Evolutionary conservation across 805 yeast genomes (phyloP).

Genomic region (Myxozyma neotropica): DNA sequence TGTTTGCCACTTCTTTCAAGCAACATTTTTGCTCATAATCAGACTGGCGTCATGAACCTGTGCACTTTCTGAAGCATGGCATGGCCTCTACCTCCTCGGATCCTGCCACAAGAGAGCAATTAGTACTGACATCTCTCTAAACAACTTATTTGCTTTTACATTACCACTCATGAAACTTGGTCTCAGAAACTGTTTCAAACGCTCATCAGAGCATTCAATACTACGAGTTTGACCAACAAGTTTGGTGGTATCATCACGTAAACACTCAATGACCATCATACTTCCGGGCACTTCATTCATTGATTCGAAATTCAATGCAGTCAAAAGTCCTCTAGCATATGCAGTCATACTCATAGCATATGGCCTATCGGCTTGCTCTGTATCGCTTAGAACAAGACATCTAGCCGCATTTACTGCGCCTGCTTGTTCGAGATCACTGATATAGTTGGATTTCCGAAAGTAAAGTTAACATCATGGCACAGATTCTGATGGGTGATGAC

Average conservation of each 20-base stretch:
- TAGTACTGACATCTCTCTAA: neutral
- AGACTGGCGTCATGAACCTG: no score
- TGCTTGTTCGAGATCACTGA: conserved; percentile 12
- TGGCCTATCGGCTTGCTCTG: conserved; percentile 5
- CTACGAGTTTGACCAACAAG: conserved; percentile 21
- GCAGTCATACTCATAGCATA: conserved; percentile 8
- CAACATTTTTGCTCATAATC: no score
- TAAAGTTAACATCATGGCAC: conserved; percentile 12
- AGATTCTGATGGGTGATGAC: neutral
- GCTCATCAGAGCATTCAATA: conserved; percentile 12
- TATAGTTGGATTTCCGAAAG: conserved; percentile 18
- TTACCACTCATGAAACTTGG: conserved; percentile 28
- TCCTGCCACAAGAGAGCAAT: no score
- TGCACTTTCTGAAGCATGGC: no score
- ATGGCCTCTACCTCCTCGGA: no score
- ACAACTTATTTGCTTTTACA: neutral
- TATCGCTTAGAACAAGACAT: conserved; percentile 15
- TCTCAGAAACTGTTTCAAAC: conserved; percentile 16
- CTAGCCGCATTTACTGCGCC: conserved; percentile 13
- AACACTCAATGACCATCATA: conserved; percentile 17
- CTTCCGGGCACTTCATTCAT: conserved; percentile 12
- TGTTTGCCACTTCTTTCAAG: no score
- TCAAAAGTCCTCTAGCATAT: conserved; percentile 12
- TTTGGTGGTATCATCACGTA: conserved; percentile 18
- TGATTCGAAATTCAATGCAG: conserved; percentile 16